Evolutionary conservation across 2,329 filamentous ascomycete genomes (phyloP).

Genomic region (Madurella mycetomatis): DNA sequence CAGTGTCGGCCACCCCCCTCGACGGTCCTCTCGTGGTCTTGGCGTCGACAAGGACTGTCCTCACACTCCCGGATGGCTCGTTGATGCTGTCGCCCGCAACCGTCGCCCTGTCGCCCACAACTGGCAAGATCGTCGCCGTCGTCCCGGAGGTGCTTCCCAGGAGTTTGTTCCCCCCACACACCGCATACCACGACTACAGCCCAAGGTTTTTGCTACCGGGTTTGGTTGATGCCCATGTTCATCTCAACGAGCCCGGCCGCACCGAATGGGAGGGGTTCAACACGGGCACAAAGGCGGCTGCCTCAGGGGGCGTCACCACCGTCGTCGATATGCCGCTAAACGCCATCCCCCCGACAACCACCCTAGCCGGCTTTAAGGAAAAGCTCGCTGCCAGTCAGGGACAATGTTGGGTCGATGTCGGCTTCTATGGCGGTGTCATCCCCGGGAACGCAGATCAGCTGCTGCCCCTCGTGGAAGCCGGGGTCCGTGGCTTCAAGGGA

Average conservation of each 20-base stretch:
- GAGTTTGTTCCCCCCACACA: constrained; percentile 67
- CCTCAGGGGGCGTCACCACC: constrained; percentile 92
- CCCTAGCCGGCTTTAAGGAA: constrained; percentile 72
- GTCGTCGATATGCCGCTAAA: constrained; percentile 98
- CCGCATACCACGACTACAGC: constrained; percentile 77
- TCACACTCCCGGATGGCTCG: constrained; percentile 62
- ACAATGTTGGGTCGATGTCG: constrained; percentile 98
- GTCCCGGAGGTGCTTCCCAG: constrained; percentile 68
- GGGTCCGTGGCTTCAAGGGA: constrained; percentile 93
- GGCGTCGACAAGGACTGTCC: constrained; percentile 76
- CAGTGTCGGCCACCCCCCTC: constrained; percentile 26
- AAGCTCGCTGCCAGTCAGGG: constrained; percentile 80
- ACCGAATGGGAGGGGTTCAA: constrained; percentile 99
- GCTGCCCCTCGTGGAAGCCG: constrained; percentile 73
- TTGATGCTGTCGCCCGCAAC: constrained; percentile 73
- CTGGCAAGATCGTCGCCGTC: constrained; percentile 80
- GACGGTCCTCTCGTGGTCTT: constrained; percentile 61
- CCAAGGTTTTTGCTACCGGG: constrained; percentile 83
- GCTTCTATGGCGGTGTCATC: constrained; percentile 92
- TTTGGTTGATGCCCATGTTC: constrained; percentile 93
- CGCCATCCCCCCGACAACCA: constrained; percentile 93
- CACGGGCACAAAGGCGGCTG: constrained; percentile 88
- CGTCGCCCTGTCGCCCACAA: constrained; percentile 68
- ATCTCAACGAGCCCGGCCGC: constrained; percentile 92
- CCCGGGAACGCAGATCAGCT: constrained; percentile 82